Conservation (phyloP, 331 rosid species). For the Quercus phellos region DNA sequence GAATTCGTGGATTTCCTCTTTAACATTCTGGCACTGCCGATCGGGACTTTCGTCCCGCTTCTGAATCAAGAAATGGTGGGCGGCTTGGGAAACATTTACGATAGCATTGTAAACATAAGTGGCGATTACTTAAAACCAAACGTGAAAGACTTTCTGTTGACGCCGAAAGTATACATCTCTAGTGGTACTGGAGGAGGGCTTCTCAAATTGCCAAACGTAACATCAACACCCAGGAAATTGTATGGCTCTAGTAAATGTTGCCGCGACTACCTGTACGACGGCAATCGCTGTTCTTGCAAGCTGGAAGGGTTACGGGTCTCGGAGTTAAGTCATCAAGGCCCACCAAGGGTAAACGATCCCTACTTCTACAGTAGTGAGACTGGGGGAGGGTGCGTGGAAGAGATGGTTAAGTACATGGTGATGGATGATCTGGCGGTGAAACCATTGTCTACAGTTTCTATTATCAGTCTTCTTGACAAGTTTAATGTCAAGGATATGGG, state of each 20-base stretch:
- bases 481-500: too few species aligned
- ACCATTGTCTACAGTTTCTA: too few species aligned
- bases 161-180: background rate
- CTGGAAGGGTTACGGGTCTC: too few species aligned
- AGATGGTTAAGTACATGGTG: background rate
- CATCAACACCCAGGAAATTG: background rate
- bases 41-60: conserved; percentile 16
- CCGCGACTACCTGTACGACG: too few species aligned
- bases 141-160: background rate
- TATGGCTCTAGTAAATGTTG: background rate
- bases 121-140: background rate
- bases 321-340: background rate
- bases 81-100: conserved; percentile 14
- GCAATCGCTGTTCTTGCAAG: background rate
- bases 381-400: conserved; percentile 11
- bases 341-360: background rate
- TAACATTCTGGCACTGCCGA: conserved; percentile 8
- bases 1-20: conserved; percentile 26
- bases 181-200: background rate
- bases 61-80: conserved; percentile 17
- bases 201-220: background rate
- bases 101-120: conserved; percentile 8
- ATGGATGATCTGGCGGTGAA: conserved; percentile 15
- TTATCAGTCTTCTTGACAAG: too few species aligned
- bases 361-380: too few species aligned